phyloP scores from a whole-genome alignment of 495 filamentous ascomycete genomes.

The Xylaria cubensis region DNA sequence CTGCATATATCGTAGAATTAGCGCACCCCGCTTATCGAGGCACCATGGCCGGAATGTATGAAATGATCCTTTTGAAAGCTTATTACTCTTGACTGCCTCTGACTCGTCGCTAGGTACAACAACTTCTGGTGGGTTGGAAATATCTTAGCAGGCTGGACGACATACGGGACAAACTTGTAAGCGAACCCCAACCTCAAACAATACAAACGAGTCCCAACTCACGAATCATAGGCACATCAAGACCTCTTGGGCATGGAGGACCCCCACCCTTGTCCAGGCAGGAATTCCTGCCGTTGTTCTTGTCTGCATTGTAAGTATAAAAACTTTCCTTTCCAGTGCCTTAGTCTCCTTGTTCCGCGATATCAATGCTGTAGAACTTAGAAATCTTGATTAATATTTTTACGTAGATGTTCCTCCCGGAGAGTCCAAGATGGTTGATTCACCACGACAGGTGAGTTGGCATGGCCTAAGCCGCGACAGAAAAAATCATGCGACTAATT shows the following conservation, averaged over 20 bases:
- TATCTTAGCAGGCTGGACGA: slow-evolving; percentile 44
- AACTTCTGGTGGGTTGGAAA: slow-evolving; percentile 48
- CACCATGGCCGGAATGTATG: slow-evolving; percentile 61
- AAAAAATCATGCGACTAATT: not conserved
- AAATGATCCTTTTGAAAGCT: too few relatives aligned
- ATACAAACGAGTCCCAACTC: not conserved
- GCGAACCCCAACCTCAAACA: not conserved
- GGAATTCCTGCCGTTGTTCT: slow-evolving; percentile 49
- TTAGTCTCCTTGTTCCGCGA: too few relatives aligned
- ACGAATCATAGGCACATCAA: slow-evolving; percentile 29
- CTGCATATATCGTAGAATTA: slow-evolving; percentile 27
- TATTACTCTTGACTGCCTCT: not conserved
- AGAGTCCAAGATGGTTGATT: slow-evolving; percentile 66
- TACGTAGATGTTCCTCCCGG: slow-evolving; percentile 41
- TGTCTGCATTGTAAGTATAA: slow-evolving; percentile 23
- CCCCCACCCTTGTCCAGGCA: slow-evolving; percentile 62
- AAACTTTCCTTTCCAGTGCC: too few relatives aligned
- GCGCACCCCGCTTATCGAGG: slow-evolving; percentile 47
- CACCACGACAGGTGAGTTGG: slow-evolving; percentile 40
- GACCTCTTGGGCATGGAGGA: slow-evolving; percentile 55
- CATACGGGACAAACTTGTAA: slow-evolving; percentile 44
- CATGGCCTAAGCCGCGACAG: not conserved
- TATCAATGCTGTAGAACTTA: too few relatives aligned
- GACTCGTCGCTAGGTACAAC: slow-evolving; percentile 30
- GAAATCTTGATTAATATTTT: too few relatives aligned